phyloP scores from a whole-genome alignment of 768 basidiomycete genomes.

The Rhodotorula paludigena region DNA sequence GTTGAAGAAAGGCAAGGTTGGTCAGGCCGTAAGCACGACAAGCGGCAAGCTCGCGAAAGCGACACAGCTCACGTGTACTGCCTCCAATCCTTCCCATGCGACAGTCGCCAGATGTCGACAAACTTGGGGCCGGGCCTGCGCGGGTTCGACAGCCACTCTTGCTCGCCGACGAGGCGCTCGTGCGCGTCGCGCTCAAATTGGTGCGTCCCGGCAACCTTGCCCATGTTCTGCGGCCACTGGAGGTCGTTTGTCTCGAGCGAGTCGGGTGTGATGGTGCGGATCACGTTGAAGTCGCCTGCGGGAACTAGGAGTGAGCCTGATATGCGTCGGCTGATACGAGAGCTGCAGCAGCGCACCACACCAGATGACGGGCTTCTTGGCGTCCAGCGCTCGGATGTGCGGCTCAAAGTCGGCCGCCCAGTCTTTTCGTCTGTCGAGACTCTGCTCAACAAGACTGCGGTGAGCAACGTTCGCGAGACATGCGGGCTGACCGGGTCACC shows the following conservation, averaged over 20 bases:
- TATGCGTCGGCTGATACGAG: background rate
- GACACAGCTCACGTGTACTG: constrained; percentile 75
- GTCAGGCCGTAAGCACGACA: too few relatives aligned
- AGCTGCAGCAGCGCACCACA: constrained; percentile 47
- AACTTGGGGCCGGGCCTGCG: constrained; percentile 49
- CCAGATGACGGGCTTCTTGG: constrained; percentile 81
- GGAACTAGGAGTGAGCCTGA: fast-evolving
- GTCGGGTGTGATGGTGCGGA: constrained; percentile 68
- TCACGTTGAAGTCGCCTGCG: constrained; percentile 77
- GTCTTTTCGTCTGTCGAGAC: constrained; percentile 62
- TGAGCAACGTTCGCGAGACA: too few relatives aligned
- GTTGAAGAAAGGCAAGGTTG: background rate
- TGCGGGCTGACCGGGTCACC: constrained; percentile 50
- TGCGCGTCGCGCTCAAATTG: constrained; percentile 49
- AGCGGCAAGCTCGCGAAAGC: too few relatives aligned
- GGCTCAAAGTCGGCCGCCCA: constrained; percentile 73
- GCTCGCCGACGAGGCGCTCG: constrained; percentile 20
- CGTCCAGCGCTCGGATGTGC: constrained; percentile 67
- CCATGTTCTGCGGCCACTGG: background rate
- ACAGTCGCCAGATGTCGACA: constrained; percentile 71
- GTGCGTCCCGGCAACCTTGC: constrained; percentile 38
- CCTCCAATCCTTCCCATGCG: constrained; percentile 54
- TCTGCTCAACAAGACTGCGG: background rate
- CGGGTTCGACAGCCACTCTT: constrained; percentile 10
- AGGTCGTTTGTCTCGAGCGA: constrained; percentile 70